Evolutionary conservation across 257 asterid species (phyloP).

Genomic region (Ilex asprella): DNA sequence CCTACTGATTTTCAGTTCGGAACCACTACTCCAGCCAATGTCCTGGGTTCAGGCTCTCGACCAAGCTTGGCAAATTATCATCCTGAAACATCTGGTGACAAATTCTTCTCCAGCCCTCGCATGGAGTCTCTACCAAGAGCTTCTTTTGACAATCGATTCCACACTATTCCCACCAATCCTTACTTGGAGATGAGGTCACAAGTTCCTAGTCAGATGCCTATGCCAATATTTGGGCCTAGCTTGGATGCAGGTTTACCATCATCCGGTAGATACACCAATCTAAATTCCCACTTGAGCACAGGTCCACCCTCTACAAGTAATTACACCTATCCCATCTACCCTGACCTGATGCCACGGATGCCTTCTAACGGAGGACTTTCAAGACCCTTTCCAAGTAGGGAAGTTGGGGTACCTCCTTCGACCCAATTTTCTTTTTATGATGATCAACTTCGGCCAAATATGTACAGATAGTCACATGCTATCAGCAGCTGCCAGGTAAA

Average conservation of each 20-base stretch:
- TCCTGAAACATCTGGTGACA: constrained; percentile 20
- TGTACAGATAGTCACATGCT: constrained; percentile 31
- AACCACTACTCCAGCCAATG: constrained; percentile 16
- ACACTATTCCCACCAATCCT: constrained; percentile 16
- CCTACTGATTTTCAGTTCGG: constrained; percentile 52
- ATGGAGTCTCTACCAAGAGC: constrained; percentile 25
- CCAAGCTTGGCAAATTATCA: constrained; percentile 18
- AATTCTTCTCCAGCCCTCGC: constrained; percentile 23
- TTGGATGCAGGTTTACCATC: constrained; percentile 22
- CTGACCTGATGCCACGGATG: constrained; percentile 22
- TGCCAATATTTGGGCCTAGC: constrained; percentile 26
- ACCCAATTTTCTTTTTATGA: constrained; percentile 32
- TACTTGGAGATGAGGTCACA: constrained; percentile 18
- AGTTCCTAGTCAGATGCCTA: constrained; percentile 21
- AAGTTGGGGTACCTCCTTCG: constrained; percentile 33
- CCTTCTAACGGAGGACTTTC: constrained; percentile 31
- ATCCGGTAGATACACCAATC: constrained; percentile 20
- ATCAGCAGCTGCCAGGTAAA: no score
- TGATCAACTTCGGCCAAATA: constrained; percentile 31
- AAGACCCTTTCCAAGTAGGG: constrained; percentile 30
- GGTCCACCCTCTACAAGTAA: constrained; percentile 19
- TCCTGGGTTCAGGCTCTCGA: constrained; percentile 8
- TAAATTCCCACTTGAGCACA: constrained; percentile 24
- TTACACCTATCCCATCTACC: constrained; percentile 24
- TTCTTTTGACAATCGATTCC: constrained; percentile 15